Evolutionary conservation across 1,284 basidiomycete species (phyloP), one percentile per base, ranked within the genome.

Genomic region (Farysia itapuensis): DNA sequence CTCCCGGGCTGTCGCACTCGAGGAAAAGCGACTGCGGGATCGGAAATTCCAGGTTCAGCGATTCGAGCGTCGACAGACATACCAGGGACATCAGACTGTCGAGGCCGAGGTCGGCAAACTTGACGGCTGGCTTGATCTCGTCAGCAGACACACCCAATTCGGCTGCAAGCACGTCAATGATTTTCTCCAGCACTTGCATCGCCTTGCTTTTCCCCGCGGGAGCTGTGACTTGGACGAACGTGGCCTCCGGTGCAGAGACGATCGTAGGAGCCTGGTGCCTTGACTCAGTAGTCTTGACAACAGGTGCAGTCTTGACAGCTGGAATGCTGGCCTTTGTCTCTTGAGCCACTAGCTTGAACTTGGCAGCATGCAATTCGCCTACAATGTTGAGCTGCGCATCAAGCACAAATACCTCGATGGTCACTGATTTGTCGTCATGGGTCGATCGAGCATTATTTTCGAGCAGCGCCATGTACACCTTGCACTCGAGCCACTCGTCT

Each of bases 1-100:
- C 57, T n/a, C 32, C 39, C 1, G 52, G 49, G 21, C 51, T 57
- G 28, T 50, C 46, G 35, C 39, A 40, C 20, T 65, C 63, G 36
- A 65, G 32, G 40, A 65, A 65, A 12, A 65, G 44, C 15, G 54
- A 54, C 24, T 54, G 51, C 3, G 63, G 57, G 19, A 65, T 42
- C 24, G 40, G 41, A 18, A 65, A 35, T 3, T 45, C 54, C 5
- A 59, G 40, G 13, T 39, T 29, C 31, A 64, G 20, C 4, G 39
- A 31, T 33, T 59, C 63, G 6, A 64, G 37, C 24, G 53, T 48
- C 28, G 58, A 57, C 20, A 63, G 57, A 37, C 52, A 57, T 4
- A 60, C 63, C 24, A 65, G 35, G 1, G 63, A 58, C 63, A 65
- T 65, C 19, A 65, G 46, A 30, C 51, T 56, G 32, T 65, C 63